Evolutionary conservation across 2,329 filamentous ascomycete genomes (phyloP).

Genomic region (Mycosphaerella arachidis): DNA sequence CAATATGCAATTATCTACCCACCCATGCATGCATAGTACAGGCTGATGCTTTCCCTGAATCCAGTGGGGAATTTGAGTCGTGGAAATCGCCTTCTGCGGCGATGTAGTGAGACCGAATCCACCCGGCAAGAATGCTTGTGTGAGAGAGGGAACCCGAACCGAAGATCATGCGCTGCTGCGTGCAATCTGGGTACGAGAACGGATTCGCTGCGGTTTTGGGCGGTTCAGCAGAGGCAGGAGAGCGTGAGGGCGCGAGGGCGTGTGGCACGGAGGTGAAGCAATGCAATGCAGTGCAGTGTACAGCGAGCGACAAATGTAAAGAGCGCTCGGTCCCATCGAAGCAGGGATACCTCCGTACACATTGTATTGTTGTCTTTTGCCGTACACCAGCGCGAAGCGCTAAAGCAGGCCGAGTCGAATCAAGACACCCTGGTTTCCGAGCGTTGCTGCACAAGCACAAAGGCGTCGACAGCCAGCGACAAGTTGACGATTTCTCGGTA

Average conservation of each 20-base stretch:
- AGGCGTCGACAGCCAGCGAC: constrained; percentile 18
- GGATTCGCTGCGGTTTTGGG: constrained; percentile 10
- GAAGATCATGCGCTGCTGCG: constrained; percentile 16
- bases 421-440: constrained; percentile 22
- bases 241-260: constrained; percentile 6
- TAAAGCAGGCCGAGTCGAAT: constrained; percentile 21
- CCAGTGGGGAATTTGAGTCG: constrained; percentile 18
- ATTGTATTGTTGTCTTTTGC: constrained; percentile 5
- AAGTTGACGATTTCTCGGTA: constrained; percentile 19
- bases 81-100: constrained; percentile 11
- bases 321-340: constrained; percentile 16
- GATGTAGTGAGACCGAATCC: constrained; percentile 16
- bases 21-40: constrained; percentile 15
- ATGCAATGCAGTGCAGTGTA: constrained; percentile 9
- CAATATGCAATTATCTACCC: constrained; percentile 13
- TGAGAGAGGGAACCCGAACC: constrained; percentile 13
- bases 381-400: constrained; percentile 18
- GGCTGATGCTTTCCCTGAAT: constrained; percentile 8
- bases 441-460: constrained; percentile 20
- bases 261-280: constrained; percentile 15
- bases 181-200: constrained; percentile 16
- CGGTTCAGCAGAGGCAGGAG: not conserved
- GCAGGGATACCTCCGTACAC: constrained; percentile 17
- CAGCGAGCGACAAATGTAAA: constrained; percentile 16
- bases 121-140: constrained; percentile 16